A percentile compares a stretch with the other conserved stretches of the same genome.
phyloP scores from a whole-genome alignment of 306 rosid species.

The Rosa rugosa region DNA sequence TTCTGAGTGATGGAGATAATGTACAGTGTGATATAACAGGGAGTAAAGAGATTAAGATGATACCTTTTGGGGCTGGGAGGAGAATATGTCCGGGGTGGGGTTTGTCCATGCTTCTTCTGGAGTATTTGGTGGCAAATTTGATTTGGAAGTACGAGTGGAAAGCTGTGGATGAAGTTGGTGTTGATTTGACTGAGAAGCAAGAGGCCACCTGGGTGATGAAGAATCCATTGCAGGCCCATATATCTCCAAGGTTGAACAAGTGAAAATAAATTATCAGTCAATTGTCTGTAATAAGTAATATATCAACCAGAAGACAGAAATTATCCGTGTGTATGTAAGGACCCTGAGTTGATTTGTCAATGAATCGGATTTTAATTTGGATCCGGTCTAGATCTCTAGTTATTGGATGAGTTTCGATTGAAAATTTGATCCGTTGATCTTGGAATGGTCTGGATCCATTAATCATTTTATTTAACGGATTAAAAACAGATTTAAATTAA shows the following conservation, averaged over 20 bases:
- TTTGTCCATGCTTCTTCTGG: conserved; percentile 23
- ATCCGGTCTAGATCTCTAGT: no score
- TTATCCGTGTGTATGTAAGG: no score
- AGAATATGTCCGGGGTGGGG: conserved; percentile 22
- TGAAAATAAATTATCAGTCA: background rate
- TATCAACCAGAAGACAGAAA: no score
- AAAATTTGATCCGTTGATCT: no score
- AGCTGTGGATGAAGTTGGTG: background rate
- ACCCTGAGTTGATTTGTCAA: no score
- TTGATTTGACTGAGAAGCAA: conserved; percentile 28
- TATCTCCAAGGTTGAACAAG: conserved; percentile 12
- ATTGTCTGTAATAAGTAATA: background rate
- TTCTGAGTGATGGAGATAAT: background rate
- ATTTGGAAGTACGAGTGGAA: conserved; percentile 29
- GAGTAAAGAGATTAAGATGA: conserved; percentile 27
- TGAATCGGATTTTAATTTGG: no score
- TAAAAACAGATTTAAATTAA: no score
- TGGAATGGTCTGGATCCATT: no score
- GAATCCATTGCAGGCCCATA: conserved; percentile 20
- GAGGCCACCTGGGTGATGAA: conserved; percentile 28
- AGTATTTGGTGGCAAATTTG: conserved; percentile 36
- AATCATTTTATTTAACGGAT: no score
- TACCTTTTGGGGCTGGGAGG: conserved; percentile 27
- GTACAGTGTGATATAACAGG: conserved; percentile 10
- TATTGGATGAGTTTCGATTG: no score